Evolutionary conservation across 129 eudicot genomes (phyloP), one percentile per base, ranked within the genome.

Genomic region (Arctium lappa): DNA sequence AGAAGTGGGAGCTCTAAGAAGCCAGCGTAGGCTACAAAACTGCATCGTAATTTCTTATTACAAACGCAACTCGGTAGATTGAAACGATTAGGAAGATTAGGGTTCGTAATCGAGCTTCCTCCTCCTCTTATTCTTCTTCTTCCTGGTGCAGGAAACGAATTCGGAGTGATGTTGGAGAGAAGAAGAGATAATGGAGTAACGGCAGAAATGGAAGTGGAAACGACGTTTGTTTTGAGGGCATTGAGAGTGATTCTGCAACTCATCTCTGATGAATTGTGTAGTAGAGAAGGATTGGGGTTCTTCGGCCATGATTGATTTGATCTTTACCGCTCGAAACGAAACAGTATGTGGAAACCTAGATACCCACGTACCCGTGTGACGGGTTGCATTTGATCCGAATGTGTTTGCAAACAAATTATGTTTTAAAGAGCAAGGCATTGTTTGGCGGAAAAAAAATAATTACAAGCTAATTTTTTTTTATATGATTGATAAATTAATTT

Each of bases 1-100:
- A 89, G 89, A 81, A 86, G 84, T 1, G 91, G 91, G 44, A 88
- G 87, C 36, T 85, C 85, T 39, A 88, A 82, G 62, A 82, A 85
- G 74, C 56, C 68, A 16, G 88, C 75, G 63, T 37, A 74, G n/a
- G 36, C 7, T 37, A 15, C 40, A 27, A 76, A 29, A 15, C 50
- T 29, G 50, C 39, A 2, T 68, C 71, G 69, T 48, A 18, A 12
- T 74, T 68, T 85, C 73, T 75, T 74, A 31, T 44, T 79, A 42
- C 65, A 66, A 29, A 39, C 65, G 38, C 15, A 22, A 69, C 16
- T 38, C 44, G 9, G 75, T 38, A 31, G 39, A 56, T 31, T 13
- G 39, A 18, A 18, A 31, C 42, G 22, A 39, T 79, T 38, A 66
- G 4, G 36, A 34, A 63, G 29, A 27, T 40, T 36, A 78, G 37